phyloP scores from a whole-genome alignment of 305 asterid genomes.

The Fraxinus baroniana region DNA sequence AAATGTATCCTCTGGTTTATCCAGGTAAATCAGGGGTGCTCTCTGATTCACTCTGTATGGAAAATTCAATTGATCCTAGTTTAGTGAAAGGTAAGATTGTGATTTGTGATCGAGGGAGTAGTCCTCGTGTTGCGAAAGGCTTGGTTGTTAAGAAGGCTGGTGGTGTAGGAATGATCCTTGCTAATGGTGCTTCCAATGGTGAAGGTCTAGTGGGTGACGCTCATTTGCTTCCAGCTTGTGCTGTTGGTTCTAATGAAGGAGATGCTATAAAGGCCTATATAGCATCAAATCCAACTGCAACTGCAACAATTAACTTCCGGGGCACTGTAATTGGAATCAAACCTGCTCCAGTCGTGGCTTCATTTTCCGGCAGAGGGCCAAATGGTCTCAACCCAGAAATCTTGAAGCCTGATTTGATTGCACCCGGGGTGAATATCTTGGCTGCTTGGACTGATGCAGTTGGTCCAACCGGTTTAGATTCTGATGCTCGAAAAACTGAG shows the following conservation, averaged over 20 bases:
- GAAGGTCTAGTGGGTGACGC: conserved; percentile 96
- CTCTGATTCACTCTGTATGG: conserved; percentile 92
- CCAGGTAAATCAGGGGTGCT: conserved; percentile 85
- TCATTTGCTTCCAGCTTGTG: conserved; percentile 77
- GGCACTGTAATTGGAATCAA: conserved; percentile 77
- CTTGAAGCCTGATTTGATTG: conserved; percentile 81
- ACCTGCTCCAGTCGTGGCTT: conserved; percentile 95
- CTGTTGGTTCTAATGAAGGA: conserved; percentile 69
- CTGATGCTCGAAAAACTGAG: conserved; percentile 65
- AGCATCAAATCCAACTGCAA: conserved; percentile 42
- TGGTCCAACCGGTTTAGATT: conserved; percentile 84
- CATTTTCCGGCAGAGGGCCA: conserved; percentile 90
- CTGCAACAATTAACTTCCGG: conserved; percentile 60
- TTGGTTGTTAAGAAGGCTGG: conserved; percentile 86
- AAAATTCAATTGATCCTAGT: conserved; percentile 70
- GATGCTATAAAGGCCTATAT: conserved; percentile 61
- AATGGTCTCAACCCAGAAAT: conserved; percentile 84
- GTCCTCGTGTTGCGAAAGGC: conserved; percentile 88
- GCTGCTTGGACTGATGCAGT: conserved; percentile 93
- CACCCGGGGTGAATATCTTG: conserved; percentile 87
- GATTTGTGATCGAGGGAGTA: conserved; percentile 92
- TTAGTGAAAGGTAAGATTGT: conserved; percentile 71
- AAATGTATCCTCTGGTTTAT: conserved; percentile 69
- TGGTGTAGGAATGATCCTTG: conserved; percentile 87
- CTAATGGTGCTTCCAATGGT: conserved; percentile 76